Percentiles rank a stretch among this genome's conserved stretches.
These are phyloP conservation scores for Auriscalpium microsporum DNA, from an alignment of 768 basidiomycete species.

Conservation along the genomic window DNA sequence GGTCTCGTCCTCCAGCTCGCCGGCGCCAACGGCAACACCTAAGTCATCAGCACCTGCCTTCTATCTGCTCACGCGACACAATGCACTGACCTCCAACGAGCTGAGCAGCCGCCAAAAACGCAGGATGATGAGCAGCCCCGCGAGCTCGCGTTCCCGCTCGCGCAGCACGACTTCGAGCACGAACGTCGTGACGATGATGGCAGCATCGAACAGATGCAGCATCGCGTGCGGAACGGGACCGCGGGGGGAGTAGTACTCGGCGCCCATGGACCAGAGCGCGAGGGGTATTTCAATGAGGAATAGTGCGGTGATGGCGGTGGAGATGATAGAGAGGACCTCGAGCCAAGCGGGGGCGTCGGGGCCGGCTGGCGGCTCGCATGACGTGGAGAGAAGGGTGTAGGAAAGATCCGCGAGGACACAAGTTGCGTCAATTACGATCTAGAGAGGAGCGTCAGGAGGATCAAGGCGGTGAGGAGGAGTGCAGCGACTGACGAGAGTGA, in stretches of 20 bases:
- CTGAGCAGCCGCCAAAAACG: slow-evolving; percentile 76
- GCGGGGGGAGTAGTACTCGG: slow-evolving; percentile 54
- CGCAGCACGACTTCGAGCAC: slow-evolving; percentile 60
- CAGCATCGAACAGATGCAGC: slow-evolving; percentile 69
- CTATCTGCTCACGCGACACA: too few species aligned
- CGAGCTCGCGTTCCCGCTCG: slow-evolving; percentile 64
- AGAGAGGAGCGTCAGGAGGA: background rate
- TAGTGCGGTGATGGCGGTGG: slow-evolving; percentile 58
- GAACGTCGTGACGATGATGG: slow-evolving; percentile 66
- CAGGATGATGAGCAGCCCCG: slow-evolving; percentile 58
- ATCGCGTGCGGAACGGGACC: slow-evolving; percentile 42
- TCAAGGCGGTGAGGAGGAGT: too few species aligned
- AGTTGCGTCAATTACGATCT: slow-evolving; percentile 56
- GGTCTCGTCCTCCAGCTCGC: slow-evolving; percentile 54
- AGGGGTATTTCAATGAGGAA: slow-evolving; percentile 76
- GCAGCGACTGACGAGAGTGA: slow-evolving; percentile 6
- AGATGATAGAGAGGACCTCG: slow-evolving; percentile 49
- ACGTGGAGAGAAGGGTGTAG: slow-evolving; percentile 53
- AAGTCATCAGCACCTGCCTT: slow-evolving; percentile 16
- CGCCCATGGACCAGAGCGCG: slow-evolving; percentile 57
- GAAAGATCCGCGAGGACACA: slow-evolving; percentile 69
- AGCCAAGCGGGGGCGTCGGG: slow-evolving; percentile 53
- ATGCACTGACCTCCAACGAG: slow-evolving; percentile 45
- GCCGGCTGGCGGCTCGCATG: slow-evolving; percentile 35
- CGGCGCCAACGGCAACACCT: slow-evolving; percentile 73